Percentiles rank a stretch among this genome's conserved stretches.
These are phyloP conservation scores for Aspergillus sp. DNA, from an alignment of 2,329 filamentous ascomycete species.

Conservation along the genomic window DNA sequence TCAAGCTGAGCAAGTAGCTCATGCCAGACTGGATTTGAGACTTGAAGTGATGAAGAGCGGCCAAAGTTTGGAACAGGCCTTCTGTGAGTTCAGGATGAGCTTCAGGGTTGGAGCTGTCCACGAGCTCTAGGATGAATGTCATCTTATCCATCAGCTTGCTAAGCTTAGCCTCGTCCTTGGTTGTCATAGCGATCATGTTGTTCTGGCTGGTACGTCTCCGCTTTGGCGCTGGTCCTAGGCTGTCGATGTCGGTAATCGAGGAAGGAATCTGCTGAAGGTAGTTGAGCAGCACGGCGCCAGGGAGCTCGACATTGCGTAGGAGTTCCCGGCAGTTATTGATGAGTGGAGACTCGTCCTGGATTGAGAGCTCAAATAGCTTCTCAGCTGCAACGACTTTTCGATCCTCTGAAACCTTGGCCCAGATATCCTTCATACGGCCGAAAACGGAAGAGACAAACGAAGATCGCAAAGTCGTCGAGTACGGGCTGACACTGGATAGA, in stretches of 20 bases:
- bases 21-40: slow-evolving; percentile 81
- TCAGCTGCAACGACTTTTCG: slow-evolving; percentile 42
- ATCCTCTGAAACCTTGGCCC: slow-evolving; percentile 57
- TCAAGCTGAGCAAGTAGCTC: slow-evolving; percentile 85
- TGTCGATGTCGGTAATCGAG: slow-evolving; percentile 69
- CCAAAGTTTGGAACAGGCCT: slow-evolving; percentile 81
- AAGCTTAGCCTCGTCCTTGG: slow-evolving; percentile 68
- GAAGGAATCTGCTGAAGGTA: slow-evolving; percentile 77
- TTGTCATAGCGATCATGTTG: slow-evolving; percentile 65
- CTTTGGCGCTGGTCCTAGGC: slow-evolving; percentile 75
- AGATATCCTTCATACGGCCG: slow-evolving; percentile 70
- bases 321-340: slow-evolving; percentile 61
- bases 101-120: slow-evolving; percentile 78
- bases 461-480: slow-evolving; percentile 48
- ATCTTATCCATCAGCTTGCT: slow-evolving; percentile 72
- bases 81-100: slow-evolving; percentile 76
- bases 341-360: slow-evolving; percentile 35
- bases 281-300: slow-evolving; percentile 70
- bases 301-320: slow-evolving; percentile 72
- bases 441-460: slow-evolving; percentile 70
- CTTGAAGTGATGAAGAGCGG: slow-evolving; percentile 83
- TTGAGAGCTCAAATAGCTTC: slow-evolving; percentile 47
- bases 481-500: slow-evolving; percentile 54
- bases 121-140: slow-evolving; percentile 84
- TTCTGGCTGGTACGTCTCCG: slow-evolving; percentile 77